These are phyloP conservation scores for Pythium apleroticum DNA, from an alignment of 352 stramenopile species.

Conservation along the genomic window DNA sequence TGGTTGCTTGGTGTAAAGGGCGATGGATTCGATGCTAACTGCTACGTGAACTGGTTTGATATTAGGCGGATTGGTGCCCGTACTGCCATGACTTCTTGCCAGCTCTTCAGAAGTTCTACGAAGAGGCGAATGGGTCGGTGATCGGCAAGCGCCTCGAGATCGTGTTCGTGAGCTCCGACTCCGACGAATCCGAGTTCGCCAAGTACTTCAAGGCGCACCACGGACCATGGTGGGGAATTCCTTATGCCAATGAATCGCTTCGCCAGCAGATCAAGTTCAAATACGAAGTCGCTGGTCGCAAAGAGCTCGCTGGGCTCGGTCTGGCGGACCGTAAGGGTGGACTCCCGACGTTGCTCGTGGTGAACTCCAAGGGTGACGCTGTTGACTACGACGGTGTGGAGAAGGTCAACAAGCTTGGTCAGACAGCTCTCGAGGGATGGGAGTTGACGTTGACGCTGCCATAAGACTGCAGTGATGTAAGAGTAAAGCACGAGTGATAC, in stretches of 20 bases:
- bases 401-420: slow-evolving; percentile 27
- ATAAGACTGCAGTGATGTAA: not conserved
- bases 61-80: slow-evolving; percentile 77
- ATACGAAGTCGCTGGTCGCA: slow-evolving; percentile 33
- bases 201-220: slow-evolving; percentile 67
- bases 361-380: slow-evolving; percentile 24
- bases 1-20: not conserved
- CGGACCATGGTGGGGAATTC: slow-evolving; percentile 66
- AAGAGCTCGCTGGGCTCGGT: slow-evolving; percentile 30
- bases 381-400: slow-evolving; percentile 31
- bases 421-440: slow-evolving; percentile 11
- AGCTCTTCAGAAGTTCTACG: slow-evolving; percentile 66
- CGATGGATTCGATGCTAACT: not conserved
- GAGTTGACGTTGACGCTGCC: not conserved
- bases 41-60: not conserved
- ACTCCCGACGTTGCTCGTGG: slow-evolving; percentile 33
- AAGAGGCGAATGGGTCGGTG: slow-evolving; percentile 33
- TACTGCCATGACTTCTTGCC: slow-evolving; percentile 80
- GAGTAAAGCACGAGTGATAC: not conserved
- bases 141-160: slow-evolving; percentile 49
- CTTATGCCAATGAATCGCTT: slow-evolving; percentile 23
- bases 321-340: slow-evolving; percentile 30
- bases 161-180: slow-evolving; percentile 76
- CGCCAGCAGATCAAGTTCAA: slow-evolving; percentile 36
- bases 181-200: slow-evolving; percentile 45